Conservation (phyloP, 345 rosid species). For the Pugionium dolabratum region DNA sequence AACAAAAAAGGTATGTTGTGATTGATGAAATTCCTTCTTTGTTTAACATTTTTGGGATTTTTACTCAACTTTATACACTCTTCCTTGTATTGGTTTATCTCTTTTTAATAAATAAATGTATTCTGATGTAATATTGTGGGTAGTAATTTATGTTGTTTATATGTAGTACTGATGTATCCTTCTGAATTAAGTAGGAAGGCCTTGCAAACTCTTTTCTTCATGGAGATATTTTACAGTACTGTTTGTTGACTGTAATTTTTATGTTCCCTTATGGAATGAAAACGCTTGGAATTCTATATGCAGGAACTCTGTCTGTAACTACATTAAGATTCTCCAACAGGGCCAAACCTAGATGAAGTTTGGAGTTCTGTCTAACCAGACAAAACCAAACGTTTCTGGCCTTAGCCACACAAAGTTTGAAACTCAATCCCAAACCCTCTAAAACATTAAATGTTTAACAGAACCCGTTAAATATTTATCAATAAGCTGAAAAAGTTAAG, state of each 20-base stretch:
- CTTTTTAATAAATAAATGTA: not conserved
- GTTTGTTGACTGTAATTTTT: not conserved
- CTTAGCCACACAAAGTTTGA: too few relatives aligned
- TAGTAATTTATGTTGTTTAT: slow-evolving; percentile 19
- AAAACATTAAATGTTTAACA: too few relatives aligned
- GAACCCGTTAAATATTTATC: too few relatives aligned
- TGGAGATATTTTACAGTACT: slow-evolving; percentile 12
- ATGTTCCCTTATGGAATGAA: not conserved
- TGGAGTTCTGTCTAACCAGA: too few relatives aligned
- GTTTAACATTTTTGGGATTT: slow-evolving; percentile 1
- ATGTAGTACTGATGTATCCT: not conserved
- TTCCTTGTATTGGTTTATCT: slow-evolving; percentile 5
- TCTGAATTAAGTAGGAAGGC: slow-evolving; percentile 18
- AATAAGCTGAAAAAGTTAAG: too few relatives aligned
- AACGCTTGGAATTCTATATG: not conserved
- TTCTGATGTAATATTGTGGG: slow-evolving; percentile 12
- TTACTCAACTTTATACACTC: slow-evolving; percentile 10
- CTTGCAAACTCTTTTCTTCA: not conserved
- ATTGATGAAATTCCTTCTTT: not conserved
- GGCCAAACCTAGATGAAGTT: too few relatives aligned
- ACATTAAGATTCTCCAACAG: too few relatives aligned
- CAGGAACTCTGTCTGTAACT: too few relatives aligned
- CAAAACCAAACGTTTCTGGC: too few relatives aligned
- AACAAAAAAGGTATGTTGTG: not conserved
- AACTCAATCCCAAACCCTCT: too few relatives aligned